Conservation (phyloP, 768 basidiomycete genomes). For the Suillus paluster region DNA sequence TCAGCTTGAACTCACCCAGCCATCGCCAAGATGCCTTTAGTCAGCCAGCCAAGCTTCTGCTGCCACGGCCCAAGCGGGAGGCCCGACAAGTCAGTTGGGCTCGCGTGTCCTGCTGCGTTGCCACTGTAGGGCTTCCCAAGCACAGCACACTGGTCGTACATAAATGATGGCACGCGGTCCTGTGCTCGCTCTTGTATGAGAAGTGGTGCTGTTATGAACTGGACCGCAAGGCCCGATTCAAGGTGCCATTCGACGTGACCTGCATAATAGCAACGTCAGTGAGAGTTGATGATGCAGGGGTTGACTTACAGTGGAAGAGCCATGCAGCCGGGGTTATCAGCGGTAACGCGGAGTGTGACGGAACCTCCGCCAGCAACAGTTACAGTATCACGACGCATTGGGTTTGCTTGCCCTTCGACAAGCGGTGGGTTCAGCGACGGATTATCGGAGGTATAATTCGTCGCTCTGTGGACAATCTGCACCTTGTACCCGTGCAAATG, state of each 20-base stretch:
- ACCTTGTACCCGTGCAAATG: conserved; percentile 91
- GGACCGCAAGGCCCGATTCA: conserved; percentile 80
- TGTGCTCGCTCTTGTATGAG: conserved; percentile 58
- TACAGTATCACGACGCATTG: conserved; percentile 90
- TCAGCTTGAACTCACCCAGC: conserved; percentile 51
- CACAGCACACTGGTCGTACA: conserved; percentile 76
- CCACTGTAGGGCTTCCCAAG: conserved; percentile 65
- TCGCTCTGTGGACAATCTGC: conserved; percentile 75
- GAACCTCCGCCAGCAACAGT: conserved; percentile 70
- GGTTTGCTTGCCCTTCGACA: conserved; percentile 80
- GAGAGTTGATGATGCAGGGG: not conserved
- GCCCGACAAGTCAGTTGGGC: conserved; percentile 70
- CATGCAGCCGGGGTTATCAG: conserved; percentile 95
- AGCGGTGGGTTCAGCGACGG: conserved; percentile 80
- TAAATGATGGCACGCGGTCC: conserved; percentile 52
- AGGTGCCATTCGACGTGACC: conserved; percentile 91
- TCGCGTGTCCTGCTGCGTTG: conserved; percentile 85
- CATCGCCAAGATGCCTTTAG: conserved; percentile 79
- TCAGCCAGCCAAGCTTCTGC: conserved; percentile 73
- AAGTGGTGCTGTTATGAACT: conserved; percentile 83
- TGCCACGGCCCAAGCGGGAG: conserved; percentile 71
- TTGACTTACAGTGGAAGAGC: conserved; percentile 75
- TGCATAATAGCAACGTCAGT: conserved; percentile 25
- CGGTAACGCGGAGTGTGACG: conserved; percentile 76
- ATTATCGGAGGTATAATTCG: conserved; percentile 75